Percentiles rank a stretch among this genome's conserved stretches.
Evolutionary conservation across 2,329 filamentous ascomycete genomes (phyloP).

Genomic region (Biscogniauxia sp.): DNA sequence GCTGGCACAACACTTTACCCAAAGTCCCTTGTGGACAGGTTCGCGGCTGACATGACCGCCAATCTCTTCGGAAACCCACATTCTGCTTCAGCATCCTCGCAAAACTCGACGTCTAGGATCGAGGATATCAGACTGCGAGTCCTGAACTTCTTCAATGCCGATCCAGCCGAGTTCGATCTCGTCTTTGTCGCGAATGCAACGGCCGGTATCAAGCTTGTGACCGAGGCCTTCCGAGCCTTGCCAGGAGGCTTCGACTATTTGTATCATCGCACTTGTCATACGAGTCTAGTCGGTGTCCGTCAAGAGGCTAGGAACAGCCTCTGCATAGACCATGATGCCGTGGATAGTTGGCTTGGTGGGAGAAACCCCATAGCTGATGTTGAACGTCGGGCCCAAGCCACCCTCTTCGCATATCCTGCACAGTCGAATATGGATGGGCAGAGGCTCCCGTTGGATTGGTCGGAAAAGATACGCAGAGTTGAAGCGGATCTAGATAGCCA

Average conservation of each 20-base stretch:
- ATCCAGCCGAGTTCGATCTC: conserved; percentile 78
- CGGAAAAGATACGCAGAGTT: conserved; percentile 42
- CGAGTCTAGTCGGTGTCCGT: conserved; percentile 78
- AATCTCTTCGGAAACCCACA: conserved; percentile 90
- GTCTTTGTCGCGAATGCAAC: conserved; percentile 64
- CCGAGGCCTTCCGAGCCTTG: conserved; percentile 69
- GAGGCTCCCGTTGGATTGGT: conserved; percentile 72
- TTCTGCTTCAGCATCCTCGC: conserved; percentile 78
- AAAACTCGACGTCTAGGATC: conserved; percentile 69
- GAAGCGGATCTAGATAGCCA: conserved; percentile 22
- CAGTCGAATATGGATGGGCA: conserved; percentile 92
- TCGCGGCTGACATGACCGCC: conserved; percentile 73
- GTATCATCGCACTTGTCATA: conserved; percentile 84
- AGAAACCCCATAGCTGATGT: conserved; percentile 29
- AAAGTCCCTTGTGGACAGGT: conserved; percentile 76
- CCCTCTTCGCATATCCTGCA: conserved; percentile 76
- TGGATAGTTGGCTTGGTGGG: conserved; percentile 62
- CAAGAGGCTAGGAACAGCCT: conserved; percentile 63
- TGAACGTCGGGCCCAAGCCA: conserved; percentile 24
- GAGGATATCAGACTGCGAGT: conserved; percentile 72
- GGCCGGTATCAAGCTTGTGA: conserved; percentile 61
- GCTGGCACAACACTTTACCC: conserved; percentile 85
- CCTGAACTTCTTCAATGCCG: conserved; percentile 75
- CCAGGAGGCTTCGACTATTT: conserved; percentile 74
- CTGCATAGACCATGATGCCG: conserved; percentile 65